Base-by-base conservation (phyloP, 805 yeast species). In the Candida alai region DNA sequence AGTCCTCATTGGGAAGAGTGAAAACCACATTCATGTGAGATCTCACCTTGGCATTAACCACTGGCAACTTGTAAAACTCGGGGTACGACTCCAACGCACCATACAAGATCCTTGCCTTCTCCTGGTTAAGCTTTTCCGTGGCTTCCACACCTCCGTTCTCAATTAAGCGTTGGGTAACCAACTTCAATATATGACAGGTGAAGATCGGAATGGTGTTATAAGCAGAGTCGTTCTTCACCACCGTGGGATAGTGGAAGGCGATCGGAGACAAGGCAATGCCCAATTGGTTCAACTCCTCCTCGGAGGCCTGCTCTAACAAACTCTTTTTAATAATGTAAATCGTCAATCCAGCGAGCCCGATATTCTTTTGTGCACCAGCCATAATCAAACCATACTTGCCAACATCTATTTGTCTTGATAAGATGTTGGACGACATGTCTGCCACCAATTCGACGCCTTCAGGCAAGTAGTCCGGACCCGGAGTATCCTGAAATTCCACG, bases 281-380 rank as follows among this genome's bases (percentile, higher is more conserved):
- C 33, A 79, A 62, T 23, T 64, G 61, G 28, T 56, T 66, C 48
- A 88, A 67, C 45, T 78, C 79, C 2, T 66, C 81, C 43, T 78
- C 84, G 2, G 76, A 47, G 3, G 87, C 78, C 44, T 77, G 77
- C 18, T 78, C 83, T 18, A 93, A 62, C 36, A 93, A 70, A 1
- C 80, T 54, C 58, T 88, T 90, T 62, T 85, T 87, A 60, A 89
- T 80, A 50, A 93, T 90, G 59, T 88, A 90, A 42, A 93, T 72
- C 11, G 97, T 83, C 44, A 93, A 76, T 24, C 99, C 98, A 7
- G 99, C 97, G 53, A 93, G 68, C 36, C 99, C 98, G 54, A 93
- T 87, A 59, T 93, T 93, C 64, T 93, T 93, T 65, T 93, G 99
- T 18, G 97, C 99, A 43, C 99, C 99, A 13, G 96, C 98, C 76